Percentiles rank a stretch among this genome's conserved stretches.
Evolutionary conservation across 192 early-diverging fungal species (phyloP).

Genomic region (Spizellomyces punctatus): DNA sequence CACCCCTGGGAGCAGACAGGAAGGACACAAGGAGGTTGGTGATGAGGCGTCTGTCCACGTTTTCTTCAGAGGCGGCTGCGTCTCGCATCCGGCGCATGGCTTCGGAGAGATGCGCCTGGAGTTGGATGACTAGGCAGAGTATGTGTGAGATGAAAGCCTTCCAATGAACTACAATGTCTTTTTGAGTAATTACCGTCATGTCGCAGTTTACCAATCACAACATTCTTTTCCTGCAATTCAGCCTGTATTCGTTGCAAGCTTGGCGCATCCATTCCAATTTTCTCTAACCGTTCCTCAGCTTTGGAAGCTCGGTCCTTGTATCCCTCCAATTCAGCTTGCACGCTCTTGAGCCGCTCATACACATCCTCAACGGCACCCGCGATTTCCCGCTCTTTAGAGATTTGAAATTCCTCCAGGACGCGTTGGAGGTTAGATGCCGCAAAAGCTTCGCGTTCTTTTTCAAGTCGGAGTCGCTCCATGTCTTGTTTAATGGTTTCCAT

Average conservation of each 20-base stretch:
- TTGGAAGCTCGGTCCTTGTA: constrained; percentile 54
- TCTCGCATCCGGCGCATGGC: constrained; percentile 87
- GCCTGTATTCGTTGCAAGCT: constrained; percentile 35
- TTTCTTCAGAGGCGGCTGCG: constrained; percentile 69
- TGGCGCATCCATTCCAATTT: neutral
- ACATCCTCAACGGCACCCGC: constrained; percentile 49
- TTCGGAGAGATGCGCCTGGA: constrained; percentile 89
- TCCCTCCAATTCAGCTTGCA: constrained; percentile 38
- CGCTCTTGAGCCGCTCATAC: neutral
- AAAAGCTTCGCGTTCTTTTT: constrained; percentile 58
- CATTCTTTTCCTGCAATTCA: constrained; percentile 72
- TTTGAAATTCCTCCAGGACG: constrained; percentile 89
- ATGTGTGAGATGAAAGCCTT: neutral
- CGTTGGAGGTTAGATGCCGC: constrained; percentile 79
- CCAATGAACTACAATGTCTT: neutral
- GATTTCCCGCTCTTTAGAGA: constrained; percentile 62
- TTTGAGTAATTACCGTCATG: constrained; percentile 60
- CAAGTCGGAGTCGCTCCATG: constrained; percentile 47
- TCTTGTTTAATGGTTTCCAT: constrained; percentile 47
- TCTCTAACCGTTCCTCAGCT: constrained; percentile 51
- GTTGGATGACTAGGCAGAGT: constrained; percentile 63
- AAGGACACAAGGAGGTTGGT: constrained; percentile 90
- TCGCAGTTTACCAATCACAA: constrained; percentile 75
- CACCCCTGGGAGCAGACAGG: constrained; percentile 80
- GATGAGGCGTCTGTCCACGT: constrained; percentile 70